These are phyloP conservation scores for Syzygium aqueum DNA, from an alignment of 345 rosid species.

Conservation along the genomic window DNA sequence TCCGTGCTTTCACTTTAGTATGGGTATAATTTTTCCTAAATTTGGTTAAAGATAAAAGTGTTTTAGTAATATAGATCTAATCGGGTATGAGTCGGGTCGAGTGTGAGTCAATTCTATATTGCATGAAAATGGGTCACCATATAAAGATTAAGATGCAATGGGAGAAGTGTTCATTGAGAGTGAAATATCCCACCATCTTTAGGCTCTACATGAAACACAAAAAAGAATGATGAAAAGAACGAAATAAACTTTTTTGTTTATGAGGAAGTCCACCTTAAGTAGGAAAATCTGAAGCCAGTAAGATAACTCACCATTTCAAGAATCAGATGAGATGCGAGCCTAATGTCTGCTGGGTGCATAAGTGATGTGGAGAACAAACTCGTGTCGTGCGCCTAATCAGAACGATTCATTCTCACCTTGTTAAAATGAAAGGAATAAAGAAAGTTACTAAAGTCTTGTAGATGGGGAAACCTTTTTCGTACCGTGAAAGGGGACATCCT, in stretches of 20 bases:
- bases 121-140: neutral
- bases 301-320: neutral
- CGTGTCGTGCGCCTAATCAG: fast-evolving
- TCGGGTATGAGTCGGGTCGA: too few relatives aligned
- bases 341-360: neutral
- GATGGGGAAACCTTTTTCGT: neutral
- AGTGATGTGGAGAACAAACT: neutral
- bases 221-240: neutral
- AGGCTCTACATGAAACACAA: neutral
- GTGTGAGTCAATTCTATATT: too few relatives aligned
- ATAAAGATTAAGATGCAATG: neutral
- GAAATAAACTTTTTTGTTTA: neutral
- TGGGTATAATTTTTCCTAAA: too few relatives aligned
- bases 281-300: neutral
- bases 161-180: neutral
- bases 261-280: neutral
- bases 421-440: neutral
- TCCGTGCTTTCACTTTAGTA: too few relatives aligned
- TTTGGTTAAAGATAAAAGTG: too few relatives aligned
- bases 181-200: neutral
- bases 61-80: too few relatives aligned
- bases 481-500: neutral
- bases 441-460: neutral
- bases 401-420: neutral
- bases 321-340: neutral